Percentiles rank a stretch among this genome's conserved stretches.
Conservation (phyloP, 1,284 basidiomycete genomes). For the Quambalaria eucalypti region DNA sequence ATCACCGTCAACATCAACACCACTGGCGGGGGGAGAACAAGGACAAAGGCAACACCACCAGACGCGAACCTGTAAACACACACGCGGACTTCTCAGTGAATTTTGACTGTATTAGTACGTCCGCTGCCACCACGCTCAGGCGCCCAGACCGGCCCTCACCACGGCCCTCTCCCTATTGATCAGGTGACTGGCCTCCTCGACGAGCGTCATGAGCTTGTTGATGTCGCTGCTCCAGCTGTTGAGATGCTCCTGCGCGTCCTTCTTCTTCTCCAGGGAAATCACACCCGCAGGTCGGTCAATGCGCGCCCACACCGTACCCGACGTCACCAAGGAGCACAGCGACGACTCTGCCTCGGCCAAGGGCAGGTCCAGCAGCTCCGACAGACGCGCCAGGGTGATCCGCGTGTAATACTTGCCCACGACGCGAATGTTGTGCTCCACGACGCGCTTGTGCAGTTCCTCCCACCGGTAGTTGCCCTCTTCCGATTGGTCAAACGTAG, state of each 20-base stretch:
- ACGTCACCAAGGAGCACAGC: conserved; percentile 78
- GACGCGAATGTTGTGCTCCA: conserved; percentile 96
- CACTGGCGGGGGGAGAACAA: no score
- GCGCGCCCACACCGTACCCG: conserved; percentile 82
- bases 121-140: not conserved
- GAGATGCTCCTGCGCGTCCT: conserved; percentile 54
- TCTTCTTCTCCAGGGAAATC: conserved; percentile 59
- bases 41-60: no score
- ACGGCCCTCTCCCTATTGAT: conserved; percentile 45
- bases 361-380: conserved; percentile 77
- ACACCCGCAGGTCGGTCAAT: conserved; percentile 85
- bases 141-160: conserved; percentile 29
- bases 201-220: conserved; percentile 60
- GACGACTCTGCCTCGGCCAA: conserved; percentile 73
- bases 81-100: no score
- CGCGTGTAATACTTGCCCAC: conserved; percentile 89
- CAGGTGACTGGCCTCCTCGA: conserved; percentile 43
- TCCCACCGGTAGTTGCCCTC: conserved; percentile 74
- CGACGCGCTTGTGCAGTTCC: conserved; percentile 85
- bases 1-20: no score
- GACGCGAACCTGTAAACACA: no score
- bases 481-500: conserved; percentile 60
- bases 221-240: conserved; percentile 96
- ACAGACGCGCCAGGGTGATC: conserved; percentile 74
- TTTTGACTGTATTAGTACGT: not conserved